These are phyloP conservation scores for Sclerotinia sclerotiorum DNA, from an alignment of 2,329 filamentous ascomycete species.

Conservation along the genomic window DNA sequence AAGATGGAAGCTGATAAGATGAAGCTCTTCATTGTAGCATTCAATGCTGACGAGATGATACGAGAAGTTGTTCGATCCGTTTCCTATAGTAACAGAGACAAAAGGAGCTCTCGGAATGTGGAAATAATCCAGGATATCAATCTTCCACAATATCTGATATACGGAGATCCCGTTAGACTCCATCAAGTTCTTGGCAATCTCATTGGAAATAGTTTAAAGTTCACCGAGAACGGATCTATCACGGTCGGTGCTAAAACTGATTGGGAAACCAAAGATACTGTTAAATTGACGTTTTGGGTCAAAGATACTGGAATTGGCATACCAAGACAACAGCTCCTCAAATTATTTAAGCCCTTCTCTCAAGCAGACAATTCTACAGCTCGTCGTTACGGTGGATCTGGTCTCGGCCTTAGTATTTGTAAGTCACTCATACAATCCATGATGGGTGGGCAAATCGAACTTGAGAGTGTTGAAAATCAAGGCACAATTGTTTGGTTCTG, in stretches of 20 bases:
- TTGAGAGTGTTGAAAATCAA: constrained; percentile 71
- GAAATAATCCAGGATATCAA: constrained; percentile 69
- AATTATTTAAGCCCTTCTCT: constrained; percentile 88
- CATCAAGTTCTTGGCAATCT: constrained; percentile 77
- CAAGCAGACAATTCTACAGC: constrained; percentile 91
- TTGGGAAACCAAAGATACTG: constrained; percentile 65
- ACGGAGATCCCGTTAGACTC: constrained; percentile 65
- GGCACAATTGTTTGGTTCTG: constrained; percentile 78
- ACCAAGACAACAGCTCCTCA: constrained; percentile 74
- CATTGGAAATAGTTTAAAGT: constrained; percentile 91
- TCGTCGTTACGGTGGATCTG: constrained; percentile 87
- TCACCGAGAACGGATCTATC: constrained; percentile 82
- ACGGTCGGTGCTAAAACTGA: constrained; percentile 77
- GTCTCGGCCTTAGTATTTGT: constrained; percentile 88
- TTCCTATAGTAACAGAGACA: constrained; percentile 64
- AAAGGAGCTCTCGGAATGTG: constrained; percentile 62
- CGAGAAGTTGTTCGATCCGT: constrained; percentile 65
- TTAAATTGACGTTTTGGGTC: constrained; percentile 81
- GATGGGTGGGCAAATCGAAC: constrained; percentile 80
- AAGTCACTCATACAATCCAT: constrained; percentile 92
- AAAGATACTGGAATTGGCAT: constrained; percentile 91
- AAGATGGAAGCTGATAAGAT: constrained; percentile 89
- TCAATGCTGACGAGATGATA: constrained; percentile 66
- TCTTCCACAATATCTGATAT: constrained; percentile 65
- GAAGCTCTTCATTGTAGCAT: constrained; percentile 72